phyloP scores from a whole-genome alignment of 2,329 filamentous ascomycete species.

The Metarhizium sp. region DNA sequence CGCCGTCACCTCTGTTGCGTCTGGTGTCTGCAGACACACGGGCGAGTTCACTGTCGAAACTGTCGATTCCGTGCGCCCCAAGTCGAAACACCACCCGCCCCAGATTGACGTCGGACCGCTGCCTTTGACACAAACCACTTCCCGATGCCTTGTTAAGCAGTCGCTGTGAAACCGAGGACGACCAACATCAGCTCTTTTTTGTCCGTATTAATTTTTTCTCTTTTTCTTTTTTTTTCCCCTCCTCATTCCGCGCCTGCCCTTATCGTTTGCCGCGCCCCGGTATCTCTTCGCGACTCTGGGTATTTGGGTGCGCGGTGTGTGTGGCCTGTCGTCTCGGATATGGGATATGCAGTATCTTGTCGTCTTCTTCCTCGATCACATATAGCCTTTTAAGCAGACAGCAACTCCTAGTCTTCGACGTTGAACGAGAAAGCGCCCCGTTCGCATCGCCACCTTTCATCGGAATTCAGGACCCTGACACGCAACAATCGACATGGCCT shows the following conservation, averaged over 20 bases:
- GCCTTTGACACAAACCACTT: not conserved
- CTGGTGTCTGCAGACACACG: not conserved
- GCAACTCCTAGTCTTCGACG: not conserved
- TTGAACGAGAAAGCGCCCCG: not conserved
- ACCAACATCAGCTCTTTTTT: not conserved
- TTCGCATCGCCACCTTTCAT: not conserved
- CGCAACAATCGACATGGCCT: conserved; percentile 33
- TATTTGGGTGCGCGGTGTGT: not conserved
- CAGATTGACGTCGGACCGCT: not conserved
- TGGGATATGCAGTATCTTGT: not conserved
- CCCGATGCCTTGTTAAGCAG: not conserved
- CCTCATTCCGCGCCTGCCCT: not conserved
- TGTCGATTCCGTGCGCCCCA: not conserved
- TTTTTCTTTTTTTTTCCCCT: not conserved
- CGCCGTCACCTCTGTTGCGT: not conserved
- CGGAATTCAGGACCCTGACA: not conserved
- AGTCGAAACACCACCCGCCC: conserved; percentile 1
- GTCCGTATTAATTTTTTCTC: not conserved
- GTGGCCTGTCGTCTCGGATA: conserved; percentile 1
- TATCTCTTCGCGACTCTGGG: not conserved
- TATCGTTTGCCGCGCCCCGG: not conserved
- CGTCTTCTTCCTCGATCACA: not conserved
- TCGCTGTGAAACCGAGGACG: not conserved
- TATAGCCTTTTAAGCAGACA: not conserved
- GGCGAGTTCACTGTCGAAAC: not conserved